Conservation (phyloP, 768 basidiomycete species). For the Harrya chromipes region DNA sequence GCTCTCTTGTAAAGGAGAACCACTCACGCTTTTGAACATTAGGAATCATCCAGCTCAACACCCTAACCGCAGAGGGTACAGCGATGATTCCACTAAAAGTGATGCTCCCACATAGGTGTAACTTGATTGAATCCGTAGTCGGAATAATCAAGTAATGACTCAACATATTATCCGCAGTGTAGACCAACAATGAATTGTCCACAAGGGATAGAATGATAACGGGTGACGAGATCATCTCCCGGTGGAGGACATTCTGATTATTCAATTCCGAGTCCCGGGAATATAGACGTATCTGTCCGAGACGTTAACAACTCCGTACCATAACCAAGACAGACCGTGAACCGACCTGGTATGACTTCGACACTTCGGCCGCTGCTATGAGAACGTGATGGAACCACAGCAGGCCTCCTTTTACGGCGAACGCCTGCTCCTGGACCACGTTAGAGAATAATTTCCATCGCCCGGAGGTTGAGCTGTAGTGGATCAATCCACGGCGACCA, state of each 20-base stretch:
- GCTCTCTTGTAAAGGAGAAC: neutral
- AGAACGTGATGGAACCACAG: conserved; percentile 97
- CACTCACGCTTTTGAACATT: conserved; percentile 84
- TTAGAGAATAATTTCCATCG: conserved; percentile 90
- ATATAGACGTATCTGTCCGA: conserved; percentile 79
- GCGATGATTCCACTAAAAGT: conserved; percentile 89
- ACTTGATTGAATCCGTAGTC: conserved; percentile 74
- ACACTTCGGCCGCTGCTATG: conserved; percentile 83
- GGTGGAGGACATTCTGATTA: conserved; percentile 78
- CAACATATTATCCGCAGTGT: conserved; percentile 91
- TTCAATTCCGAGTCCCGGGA: conserved; percentile 88
- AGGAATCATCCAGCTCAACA: conserved; percentile 97
- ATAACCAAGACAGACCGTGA: neutral
- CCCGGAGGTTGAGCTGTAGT: conserved; percentile 92
- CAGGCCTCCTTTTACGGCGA: conserved; percentile 85
- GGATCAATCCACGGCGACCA: conserved; percentile 84
- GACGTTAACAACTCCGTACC: neutral
- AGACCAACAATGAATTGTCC: conserved; percentile 92
- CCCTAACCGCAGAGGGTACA: conserved; percentile 78
- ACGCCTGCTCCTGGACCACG: conserved; percentile 80
- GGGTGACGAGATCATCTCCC: conserved; percentile 70
- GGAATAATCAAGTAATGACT: conserved; percentile 91
- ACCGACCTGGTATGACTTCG: conserved; percentile 72
- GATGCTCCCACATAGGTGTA: conserved; percentile 93
- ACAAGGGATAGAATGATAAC: conserved; percentile 88